Evolutionary conservation across 805 yeast species (phyloP).

Genomic region (Ogataea parapolymorpha): DNA sequence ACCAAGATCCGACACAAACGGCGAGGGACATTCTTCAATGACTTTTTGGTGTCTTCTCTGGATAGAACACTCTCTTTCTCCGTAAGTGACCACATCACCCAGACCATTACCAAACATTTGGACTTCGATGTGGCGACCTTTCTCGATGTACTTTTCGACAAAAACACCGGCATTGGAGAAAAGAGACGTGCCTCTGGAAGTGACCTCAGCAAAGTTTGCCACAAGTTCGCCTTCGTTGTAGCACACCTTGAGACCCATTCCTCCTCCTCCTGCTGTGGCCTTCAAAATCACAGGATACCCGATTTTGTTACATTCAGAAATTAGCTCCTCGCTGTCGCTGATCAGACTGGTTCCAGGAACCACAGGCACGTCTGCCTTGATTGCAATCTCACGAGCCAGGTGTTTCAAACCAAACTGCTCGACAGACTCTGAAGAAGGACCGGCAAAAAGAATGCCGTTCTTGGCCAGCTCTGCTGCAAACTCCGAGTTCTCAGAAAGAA

Average conservation of each 20-base stretch:
- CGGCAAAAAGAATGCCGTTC: conserved; percentile 87
- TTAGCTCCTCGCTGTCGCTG: conserved; percentile 65
- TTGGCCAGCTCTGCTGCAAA: conserved; percentile 82
- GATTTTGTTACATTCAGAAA: conserved; percentile 62
- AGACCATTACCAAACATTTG: conserved; percentile 95
- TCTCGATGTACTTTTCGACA: conserved; percentile 88
- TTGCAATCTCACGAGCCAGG: conserved; percentile 92
- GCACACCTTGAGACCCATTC: conserved; percentile 93
- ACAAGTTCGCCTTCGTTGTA: conserved; percentile 77
- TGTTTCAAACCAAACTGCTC: conserved; percentile 90
- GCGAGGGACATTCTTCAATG: conserved; percentile 97
- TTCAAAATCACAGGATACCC: conserved; percentile 93
- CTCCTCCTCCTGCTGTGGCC: conserved; percentile 99
- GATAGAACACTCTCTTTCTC: conserved; percentile 96
- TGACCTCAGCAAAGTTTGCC: conserved; percentile 81
- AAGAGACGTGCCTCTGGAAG: conserved; percentile 87
- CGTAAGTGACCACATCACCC: conserved; percentile 89
- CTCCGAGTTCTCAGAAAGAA: conserved; percentile 94
- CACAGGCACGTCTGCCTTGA: conserved; percentile 83
- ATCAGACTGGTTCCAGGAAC: conserved; percentile 94
- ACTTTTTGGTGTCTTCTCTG: conserved; percentile 96
- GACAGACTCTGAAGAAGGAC: conserved; percentile 92
- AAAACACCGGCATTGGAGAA: conserved; percentile 96
- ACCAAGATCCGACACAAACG: conserved; percentile 77
- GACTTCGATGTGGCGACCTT: conserved; percentile 93